Evolutionary conservation across 768 basidiomycete genomes (phyloP).

Genomic region (Basidioascus undulatus): DNA sequence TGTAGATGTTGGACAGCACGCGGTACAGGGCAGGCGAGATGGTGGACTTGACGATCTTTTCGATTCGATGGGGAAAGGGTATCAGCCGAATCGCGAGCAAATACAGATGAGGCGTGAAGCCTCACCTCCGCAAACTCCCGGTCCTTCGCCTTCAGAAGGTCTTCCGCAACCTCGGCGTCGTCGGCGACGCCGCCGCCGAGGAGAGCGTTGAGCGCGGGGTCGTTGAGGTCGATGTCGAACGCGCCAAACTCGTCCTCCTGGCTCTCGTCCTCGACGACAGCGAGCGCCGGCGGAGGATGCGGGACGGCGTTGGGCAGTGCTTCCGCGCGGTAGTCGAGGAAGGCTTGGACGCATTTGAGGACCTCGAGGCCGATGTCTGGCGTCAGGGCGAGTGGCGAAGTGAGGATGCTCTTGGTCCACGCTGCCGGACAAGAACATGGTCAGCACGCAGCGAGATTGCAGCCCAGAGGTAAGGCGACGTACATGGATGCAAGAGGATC

Average conservation of each 20-base stretch:
- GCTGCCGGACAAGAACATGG: conserved; percentile 20
- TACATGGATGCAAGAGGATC: conserved; percentile 30
- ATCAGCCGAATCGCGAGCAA: background rate
- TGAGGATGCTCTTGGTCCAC: conserved; percentile 32
- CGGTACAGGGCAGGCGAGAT: conserved; percentile 33
- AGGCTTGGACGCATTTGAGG: conserved; percentile 32
- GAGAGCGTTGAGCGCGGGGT: conserved; percentile 33
- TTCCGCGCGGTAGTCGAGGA: conserved; percentile 32
- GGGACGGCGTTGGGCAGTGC: conserved; percentile 25
- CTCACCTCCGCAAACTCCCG: conserved; percentile 28
- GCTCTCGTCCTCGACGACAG: conserved; percentile 36
- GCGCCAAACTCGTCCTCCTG: conserved; percentile 52
- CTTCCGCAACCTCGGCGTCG: conserved; percentile 11
- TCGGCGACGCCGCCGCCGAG: conserved; percentile 20
- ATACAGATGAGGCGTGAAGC: background rate
- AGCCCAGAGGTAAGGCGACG: conserved; percentile 12
- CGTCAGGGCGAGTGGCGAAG: conserved; percentile 24
- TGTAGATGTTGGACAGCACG: conserved; percentile 28
- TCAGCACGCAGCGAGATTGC: background rate
- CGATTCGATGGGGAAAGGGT: too few relatives aligned
- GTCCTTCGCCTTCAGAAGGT: conserved; percentile 23
- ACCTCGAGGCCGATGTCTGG: conserved; percentile 31
- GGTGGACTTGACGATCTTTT: conserved; percentile 27
- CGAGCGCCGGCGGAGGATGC: conserved; percentile 8
- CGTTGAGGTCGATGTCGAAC: conserved; percentile 34